These are phyloP conservation scores for Diaporthe humulicola DNA, from an alignment of 2,329 filamentous ascomycete species.

Conservation along the genomic window DNA sequence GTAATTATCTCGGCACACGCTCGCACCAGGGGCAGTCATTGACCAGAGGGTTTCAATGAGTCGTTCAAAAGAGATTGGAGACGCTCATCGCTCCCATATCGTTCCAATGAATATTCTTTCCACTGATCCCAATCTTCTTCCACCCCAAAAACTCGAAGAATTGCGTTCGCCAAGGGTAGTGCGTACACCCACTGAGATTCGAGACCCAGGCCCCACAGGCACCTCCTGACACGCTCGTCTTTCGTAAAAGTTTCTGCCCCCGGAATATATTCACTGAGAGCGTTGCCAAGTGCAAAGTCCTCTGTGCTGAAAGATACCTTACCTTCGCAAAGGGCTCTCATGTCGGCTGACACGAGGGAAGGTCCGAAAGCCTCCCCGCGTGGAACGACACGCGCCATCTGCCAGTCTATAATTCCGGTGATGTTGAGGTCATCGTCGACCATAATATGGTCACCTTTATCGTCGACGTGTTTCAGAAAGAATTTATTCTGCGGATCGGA, in stretches of 20 bases:
- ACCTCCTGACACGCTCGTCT: neutral
- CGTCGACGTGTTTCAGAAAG: neutral
- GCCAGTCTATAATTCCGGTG: slow-evolving; percentile 62
- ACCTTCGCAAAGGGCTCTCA: neutral
- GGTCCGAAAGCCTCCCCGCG: neutral
- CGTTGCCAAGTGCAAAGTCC: neutral
- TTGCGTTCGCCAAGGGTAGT: neutral
- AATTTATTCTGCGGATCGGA: slow-evolving; percentile 46
- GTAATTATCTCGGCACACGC: neutral
- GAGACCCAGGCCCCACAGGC: neutral
- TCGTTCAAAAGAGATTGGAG: neutral
- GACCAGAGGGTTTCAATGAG: neutral
- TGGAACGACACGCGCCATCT: neutral
- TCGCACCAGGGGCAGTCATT: neutral
- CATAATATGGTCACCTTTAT: slow-evolving; percentile 53
- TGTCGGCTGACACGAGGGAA: neutral
- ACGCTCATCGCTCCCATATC: neutral
- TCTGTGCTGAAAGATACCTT: neutral
- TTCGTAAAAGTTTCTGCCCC: fast-evolving
- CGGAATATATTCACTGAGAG: neutral
- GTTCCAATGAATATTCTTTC: neutral
- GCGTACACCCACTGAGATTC: neutral
- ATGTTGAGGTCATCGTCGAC: slow-evolving; percentile 60
- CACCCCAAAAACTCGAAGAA: neutral
- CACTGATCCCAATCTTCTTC: neutral